Evolutionary conservation across 2,329 filamentous ascomycete genomes (phyloP).

Genomic region (Trichoderma brevicompactum): DNA sequence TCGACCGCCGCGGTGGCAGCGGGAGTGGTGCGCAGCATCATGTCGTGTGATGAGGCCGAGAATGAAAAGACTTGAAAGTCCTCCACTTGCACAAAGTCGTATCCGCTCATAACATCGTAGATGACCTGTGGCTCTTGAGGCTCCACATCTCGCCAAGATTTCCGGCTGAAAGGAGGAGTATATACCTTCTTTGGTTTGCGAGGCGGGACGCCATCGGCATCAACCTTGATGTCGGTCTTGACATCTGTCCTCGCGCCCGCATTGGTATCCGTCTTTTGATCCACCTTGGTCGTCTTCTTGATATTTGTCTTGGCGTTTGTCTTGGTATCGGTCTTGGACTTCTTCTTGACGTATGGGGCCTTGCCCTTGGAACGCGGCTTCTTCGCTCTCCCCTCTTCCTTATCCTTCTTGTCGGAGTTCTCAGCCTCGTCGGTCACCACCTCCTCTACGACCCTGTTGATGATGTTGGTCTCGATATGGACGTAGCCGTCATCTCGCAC

Average conservation of each 20-base stretch:
- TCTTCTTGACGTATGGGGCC: not conserved
- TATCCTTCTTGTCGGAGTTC: conserved; percentile 12
- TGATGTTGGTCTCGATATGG: conserved; percentile 23
- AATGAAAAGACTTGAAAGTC: conserved; percentile 28
- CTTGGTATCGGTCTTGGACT: not conserved
- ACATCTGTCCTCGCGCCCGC: conserved; percentile 12
- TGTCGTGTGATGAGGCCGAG: conserved; percentile 23
- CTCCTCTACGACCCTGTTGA: conserved; percentile 10
- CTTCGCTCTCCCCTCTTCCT: conserved; percentile 6
- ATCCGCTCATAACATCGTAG: conserved; percentile 23
- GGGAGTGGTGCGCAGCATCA: conserved; percentile 11
- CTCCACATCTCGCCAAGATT: conserved; percentile 26
- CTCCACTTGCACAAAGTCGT: conserved; percentile 29
- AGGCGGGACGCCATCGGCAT: conserved; percentile 18
- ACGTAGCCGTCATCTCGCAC: conserved; percentile 23
- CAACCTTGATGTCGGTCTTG: conserved; percentile 11
- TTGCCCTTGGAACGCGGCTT: conserved; percentile 19
- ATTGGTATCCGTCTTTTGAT: not conserved
- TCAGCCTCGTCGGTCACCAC: not conserved
- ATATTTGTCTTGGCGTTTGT: not conserved
- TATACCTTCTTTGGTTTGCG: conserved; percentile 24
- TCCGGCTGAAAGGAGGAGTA: conserved; percentile 21
- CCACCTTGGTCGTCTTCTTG: not conserved
- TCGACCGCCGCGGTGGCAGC: conserved; percentile 16
- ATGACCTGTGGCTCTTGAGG: conserved; percentile 28